Evolutionary conservation across 192 early-diverging fungal genomes (phyloP).

Genomic region (Coemansia sp.): DNA sequence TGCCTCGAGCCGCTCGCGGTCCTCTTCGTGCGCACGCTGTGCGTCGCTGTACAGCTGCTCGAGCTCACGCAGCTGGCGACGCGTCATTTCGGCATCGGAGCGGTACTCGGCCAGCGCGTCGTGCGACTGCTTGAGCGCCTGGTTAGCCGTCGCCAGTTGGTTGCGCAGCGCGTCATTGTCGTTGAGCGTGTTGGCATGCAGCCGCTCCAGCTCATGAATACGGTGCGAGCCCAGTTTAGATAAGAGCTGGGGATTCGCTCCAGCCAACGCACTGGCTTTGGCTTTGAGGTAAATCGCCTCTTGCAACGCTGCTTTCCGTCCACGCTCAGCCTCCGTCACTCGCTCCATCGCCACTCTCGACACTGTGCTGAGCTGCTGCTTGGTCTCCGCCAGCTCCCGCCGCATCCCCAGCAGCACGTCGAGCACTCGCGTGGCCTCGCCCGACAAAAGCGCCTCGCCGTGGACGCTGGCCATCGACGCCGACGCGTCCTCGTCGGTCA

Average conservation of each 20-base stretch:
- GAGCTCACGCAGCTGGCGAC: conserved; percentile 35
- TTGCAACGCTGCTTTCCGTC: conserved; percentile 50
- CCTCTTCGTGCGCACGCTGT: conserved; percentile 16
- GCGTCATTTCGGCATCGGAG: conserved; percentile 36
- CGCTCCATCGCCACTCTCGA: conserved; percentile 50
- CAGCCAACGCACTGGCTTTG: conserved; percentile 45
- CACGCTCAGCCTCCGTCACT: conserved; percentile 51
- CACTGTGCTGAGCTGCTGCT: conserved; percentile 47
- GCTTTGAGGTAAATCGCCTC: conserved; percentile 56
- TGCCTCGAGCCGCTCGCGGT: conserved; percentile 7
- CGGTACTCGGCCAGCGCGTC: conserved; percentile 36
- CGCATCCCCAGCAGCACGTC: conserved; percentile 40
- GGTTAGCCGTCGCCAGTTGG: conserved; percentile 45
- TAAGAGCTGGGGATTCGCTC: conserved; percentile 31
- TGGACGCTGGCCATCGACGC: background rate
- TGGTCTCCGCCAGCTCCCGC: conserved; percentile 48
- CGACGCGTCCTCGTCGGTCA: conserved; percentile 6
- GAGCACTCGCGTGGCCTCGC: conserved; percentile 14
- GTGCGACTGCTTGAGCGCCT: conserved; percentile 45
- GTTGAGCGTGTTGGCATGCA: conserved; percentile 50
- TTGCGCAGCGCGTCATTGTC: conserved; percentile 50
- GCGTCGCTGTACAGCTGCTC: conserved; percentile 29
- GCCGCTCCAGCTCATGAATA: conserved; percentile 49
- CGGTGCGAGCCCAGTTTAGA: conserved; percentile 38
- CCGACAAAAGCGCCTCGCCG: background rate